Percentiles rank a stretch among this genome's conserved stretches.
Conservation (phyloP, 805 yeast species). For the Barnettozyma wickerhamii region DNA sequence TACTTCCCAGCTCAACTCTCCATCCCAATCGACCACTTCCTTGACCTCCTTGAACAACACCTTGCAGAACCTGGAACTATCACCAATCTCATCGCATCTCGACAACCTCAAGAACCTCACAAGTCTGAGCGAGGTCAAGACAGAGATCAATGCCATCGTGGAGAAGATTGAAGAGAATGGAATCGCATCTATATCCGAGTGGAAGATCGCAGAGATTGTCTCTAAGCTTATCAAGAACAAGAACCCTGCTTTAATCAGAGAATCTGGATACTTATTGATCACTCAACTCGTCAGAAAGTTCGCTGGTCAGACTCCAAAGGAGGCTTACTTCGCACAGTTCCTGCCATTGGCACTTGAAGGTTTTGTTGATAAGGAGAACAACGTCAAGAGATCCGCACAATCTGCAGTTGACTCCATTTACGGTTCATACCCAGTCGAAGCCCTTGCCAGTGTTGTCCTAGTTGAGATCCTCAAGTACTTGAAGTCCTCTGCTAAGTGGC, state of each 20-base stretch:
- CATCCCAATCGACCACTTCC: conserved; percentile 63
- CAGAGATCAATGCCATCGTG: conserved; percentile 36
- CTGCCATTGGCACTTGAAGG: conserved; percentile 64
- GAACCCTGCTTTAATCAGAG: conserved; percentile 70
- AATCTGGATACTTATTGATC: conserved; percentile 63
- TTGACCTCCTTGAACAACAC: conserved; percentile 70
- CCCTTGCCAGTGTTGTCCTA: conserved; percentile 66
- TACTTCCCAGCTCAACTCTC: conserved; percentile 28
- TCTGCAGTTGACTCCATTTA: conserved; percentile 66
- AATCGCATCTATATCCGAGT: conserved; percentile 45
- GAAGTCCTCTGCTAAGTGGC: conserved; percentile 88
- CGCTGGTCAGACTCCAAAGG: conserved; percentile 67
- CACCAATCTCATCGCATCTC: conserved; percentile 64
- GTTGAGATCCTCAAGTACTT: conserved; percentile 60
- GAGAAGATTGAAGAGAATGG: conserved; percentile 44
- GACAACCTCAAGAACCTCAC: conserved; percentile 40
- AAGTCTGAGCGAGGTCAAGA: conserved; percentile 33
- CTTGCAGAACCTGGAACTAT: conserved; percentile 54
- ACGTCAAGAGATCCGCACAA: conserved; percentile 84
- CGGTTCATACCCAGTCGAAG: conserved; percentile 71
- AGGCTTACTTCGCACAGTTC: conserved; percentile 65
- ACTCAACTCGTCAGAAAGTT: conserved; percentile 55
- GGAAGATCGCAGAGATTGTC: conserved; percentile 62
- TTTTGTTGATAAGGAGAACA: conserved; percentile 81
- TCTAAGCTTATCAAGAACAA: conserved; percentile 69